A percentile compares a stretch with the other conserved stretches of the same genome.
phyloP scores from a whole-genome alignment of 2,329 filamentous ascomycete genomes.

The Cordyceps cicadae region DNA sequence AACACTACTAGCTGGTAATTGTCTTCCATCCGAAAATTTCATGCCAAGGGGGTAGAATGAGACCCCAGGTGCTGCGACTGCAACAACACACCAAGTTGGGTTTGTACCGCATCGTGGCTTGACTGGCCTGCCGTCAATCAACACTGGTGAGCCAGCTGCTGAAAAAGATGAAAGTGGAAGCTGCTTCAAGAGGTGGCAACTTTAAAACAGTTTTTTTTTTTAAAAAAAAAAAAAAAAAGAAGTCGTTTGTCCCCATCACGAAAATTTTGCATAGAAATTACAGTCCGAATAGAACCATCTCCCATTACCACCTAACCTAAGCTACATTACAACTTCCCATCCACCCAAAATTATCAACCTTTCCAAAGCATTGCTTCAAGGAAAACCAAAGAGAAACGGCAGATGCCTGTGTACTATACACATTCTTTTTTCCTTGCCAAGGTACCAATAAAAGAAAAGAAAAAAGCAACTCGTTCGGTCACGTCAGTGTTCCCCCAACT shows the following conservation, averaged over 20 bases:
- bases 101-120: not conserved
- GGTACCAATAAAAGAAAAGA: not conserved
- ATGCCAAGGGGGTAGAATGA: not conserved
- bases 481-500: too few species aligned
- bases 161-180: too few species aligned
- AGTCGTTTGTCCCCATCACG: too few species aligned
- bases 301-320: constrained; percentile 11
- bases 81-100: not conserved
- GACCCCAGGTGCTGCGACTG: not conserved
- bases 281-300: not conserved
- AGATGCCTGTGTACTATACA: constrained; percentile 11
- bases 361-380: not conserved
- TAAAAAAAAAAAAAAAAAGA: too few species aligned
- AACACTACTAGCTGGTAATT: not conserved
- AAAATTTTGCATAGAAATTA: not conserved
- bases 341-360: constrained; percentile 5
- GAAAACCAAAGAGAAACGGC: constrained; percentile 1
- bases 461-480: not conserved
- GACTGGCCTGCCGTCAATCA: not conserved
- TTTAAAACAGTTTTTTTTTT: too few species aligned
- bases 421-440: not conserved
- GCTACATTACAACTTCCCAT: constrained; percentile 9
- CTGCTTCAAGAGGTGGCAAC: too few species aligned
- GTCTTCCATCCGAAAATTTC: not conserved
- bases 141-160: too few species aligned